Percentiles rank a stretch among this genome's conserved stretches.
phyloP scores from a whole-genome alignment of 1,139 yeast genomes.

The Geotrichum restrictum region DNA sequence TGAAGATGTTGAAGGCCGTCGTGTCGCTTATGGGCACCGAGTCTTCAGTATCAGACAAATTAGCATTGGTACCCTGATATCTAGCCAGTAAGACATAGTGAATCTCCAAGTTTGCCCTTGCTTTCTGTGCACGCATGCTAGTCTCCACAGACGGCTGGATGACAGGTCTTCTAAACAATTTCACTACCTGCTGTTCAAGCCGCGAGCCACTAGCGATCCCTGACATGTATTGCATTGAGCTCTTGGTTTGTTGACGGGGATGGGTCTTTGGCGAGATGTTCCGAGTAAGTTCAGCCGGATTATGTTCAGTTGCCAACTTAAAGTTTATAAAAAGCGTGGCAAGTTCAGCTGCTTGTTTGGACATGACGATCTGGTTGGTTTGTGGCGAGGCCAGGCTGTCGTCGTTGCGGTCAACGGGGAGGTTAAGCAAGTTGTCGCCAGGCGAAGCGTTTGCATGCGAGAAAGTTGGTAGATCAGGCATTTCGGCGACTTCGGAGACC shows the following conservation, averaged over 20 bases:
- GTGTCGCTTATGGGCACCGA: not conserved
- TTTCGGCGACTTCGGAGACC: not conserved
- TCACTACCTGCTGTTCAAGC: constrained; percentile 1
- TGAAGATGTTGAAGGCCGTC: constrained; percentile 42
- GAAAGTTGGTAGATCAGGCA: not conserved
- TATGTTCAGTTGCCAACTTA: not conserved
- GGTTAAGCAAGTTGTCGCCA: not conserved
- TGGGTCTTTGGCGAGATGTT: not conserved
- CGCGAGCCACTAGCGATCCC: not conserved
- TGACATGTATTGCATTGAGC: not conserved
- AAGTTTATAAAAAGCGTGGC: not conserved
- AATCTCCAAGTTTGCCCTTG: constrained; percentile 17
- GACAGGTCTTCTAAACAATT: not conserved
- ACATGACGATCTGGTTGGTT: not conserved
- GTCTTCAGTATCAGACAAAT: not conserved
- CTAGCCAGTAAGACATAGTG: constrained; percentile 9
- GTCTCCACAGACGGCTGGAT: constrained; percentile 11
- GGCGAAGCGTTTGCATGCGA: not conserved
- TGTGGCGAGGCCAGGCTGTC: not conserved
- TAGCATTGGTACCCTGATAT: constrained; percentile 23
- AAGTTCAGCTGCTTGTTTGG: constrained; percentile 1
- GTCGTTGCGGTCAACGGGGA: not conserved
- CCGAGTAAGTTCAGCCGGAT: not conserved
- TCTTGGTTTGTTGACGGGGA: not conserved
- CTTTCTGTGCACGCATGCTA: constrained; percentile 13